phyloP scores from a whole-genome alignment of 352 stramenopile species.

The Pythium apleroticum region DNA sequence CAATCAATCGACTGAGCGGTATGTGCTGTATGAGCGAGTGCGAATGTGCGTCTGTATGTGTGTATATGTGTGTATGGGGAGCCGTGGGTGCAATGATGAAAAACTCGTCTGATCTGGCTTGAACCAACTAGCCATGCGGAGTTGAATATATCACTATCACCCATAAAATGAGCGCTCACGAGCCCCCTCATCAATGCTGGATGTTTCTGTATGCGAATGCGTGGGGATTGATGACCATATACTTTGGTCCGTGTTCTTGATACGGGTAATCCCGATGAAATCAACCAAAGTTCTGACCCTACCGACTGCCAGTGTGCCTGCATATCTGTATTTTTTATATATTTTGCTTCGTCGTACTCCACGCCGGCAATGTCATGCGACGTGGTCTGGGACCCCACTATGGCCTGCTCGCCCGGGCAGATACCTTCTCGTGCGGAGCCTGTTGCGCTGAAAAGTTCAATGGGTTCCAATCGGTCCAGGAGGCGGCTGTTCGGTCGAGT shows the following conservation, averaged over 20 bases:
- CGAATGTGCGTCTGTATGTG: constrained; percentile 26
- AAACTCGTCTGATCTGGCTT: constrained; percentile 81
- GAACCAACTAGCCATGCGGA: constrained; percentile 91
- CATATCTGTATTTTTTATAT: constrained; percentile 19
- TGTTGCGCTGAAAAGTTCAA: constrained; percentile 85
- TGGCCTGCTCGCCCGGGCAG: not conserved
- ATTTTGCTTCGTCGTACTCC: constrained; percentile 87
- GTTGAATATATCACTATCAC: constrained; percentile 92
- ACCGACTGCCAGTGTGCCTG: constrained; percentile 26
- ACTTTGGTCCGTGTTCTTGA: constrained; percentile 93
- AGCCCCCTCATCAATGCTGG: constrained; percentile 15
- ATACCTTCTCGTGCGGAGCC: constrained; percentile 16
- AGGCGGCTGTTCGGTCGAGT: constrained; percentile 5
- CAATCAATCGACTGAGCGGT: not conserved
- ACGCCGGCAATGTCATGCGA: constrained; percentile 86
- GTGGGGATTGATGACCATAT: constrained; percentile 71
- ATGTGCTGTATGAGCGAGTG: constrained; percentile 29
- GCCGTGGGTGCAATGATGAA: constrained; percentile 82
- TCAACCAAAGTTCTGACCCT: constrained; percentile 85
- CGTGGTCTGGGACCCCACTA: constrained; percentile 26
- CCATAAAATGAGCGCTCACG: constrained; percentile 89
- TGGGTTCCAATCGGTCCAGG: constrained; percentile 17
- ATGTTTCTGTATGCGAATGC: constrained; percentile 27
- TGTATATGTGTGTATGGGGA: constrained; percentile 23
- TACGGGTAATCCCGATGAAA: constrained; percentile 91